These are phyloP conservation scores for Triticum aestivum DNA, from an alignment of 176 grass and related monocot genomes.

Conservation along the genomic window DNA sequence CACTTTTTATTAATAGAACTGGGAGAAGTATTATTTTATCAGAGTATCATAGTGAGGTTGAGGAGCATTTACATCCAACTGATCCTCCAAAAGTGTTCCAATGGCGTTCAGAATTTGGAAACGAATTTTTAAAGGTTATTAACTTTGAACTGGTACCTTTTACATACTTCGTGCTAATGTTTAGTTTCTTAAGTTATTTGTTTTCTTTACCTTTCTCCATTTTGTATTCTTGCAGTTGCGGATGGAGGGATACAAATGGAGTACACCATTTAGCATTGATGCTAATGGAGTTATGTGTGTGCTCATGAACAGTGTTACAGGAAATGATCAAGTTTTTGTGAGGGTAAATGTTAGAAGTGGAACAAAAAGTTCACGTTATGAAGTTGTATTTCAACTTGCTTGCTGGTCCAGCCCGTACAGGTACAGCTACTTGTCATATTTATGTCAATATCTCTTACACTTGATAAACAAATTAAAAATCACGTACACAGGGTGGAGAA, in stretches of 20 bases:
- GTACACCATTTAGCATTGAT: constrained; percentile 88
- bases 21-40: constrained; percentile 68
- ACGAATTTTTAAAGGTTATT: constrained; percentile 83
- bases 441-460: neutral
- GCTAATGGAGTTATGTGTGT: constrained; percentile 88
- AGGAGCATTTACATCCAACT: constrained; percentile 59
- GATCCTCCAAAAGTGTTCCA: constrained; percentile 78
- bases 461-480: constrained; percentile 18
- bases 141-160: constrained; percentile 28
- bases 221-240: constrained; percentile 57
- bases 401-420: constrained; percentile 85
- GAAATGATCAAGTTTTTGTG: constrained; percentile 68
- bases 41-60: constrained; percentile 61
- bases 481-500: constrained; percentile 81
- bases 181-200: neutral
- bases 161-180: neutral
- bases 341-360: constrained; percentile 81
- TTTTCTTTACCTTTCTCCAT: neutral
- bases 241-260: constrained; percentile 89
- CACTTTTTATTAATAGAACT: constrained; percentile 86
- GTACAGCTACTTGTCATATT: constrained; percentile 42
- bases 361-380: constrained; percentile 86
- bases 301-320: constrained; percentile 55
- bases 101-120: constrained; percentile 81
- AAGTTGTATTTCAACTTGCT: constrained; percentile 83